Conservation (phyloP, 2,329 filamentous ascomycete species). For the Pestalotiopsis sp. region DNA sequence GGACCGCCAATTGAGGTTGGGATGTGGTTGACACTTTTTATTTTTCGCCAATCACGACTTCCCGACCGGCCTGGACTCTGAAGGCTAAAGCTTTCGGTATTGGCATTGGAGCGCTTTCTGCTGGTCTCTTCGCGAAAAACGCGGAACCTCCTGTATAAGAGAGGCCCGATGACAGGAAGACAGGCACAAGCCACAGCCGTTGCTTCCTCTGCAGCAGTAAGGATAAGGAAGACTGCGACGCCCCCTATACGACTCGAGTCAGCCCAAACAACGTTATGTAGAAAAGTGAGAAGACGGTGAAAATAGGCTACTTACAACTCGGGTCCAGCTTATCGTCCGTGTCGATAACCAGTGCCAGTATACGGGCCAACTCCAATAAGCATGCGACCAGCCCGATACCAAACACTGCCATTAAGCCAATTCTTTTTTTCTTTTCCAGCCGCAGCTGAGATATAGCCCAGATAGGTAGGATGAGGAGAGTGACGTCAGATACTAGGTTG, state of each 20-base stretch:
- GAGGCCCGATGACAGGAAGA: constrained; percentile 23
- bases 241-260: constrained; percentile 18
- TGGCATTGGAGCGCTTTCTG: background rate
- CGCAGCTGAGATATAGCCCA: constrained; percentile 24
- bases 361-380: constrained; percentile 25
- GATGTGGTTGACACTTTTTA: constrained; percentile 19
- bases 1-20: background rate
- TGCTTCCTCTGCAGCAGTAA: constrained; percentile 28
- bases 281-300: too few relatives aligned
- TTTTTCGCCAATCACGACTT: constrained; percentile 15
- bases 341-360: constrained; percentile 23
- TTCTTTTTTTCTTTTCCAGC: constrained; percentile 24
- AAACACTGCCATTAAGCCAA: constrained; percentile 25
- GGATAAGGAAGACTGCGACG: constrained; percentile 24
- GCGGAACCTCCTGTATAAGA: constrained; percentile 16
- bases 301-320: constrained; percentile 21
- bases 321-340: constrained; percentile 27
- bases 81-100: background rate
- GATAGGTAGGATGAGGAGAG: constrained; percentile 23
- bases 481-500: constrained; percentile 24
- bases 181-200: constrained; percentile 28
- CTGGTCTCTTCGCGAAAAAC: constrained; percentile 7
- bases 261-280: background rate
- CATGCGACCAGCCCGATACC: constrained; percentile 26
- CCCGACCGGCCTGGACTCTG: constrained; percentile 17